Conservation (phyloP, 192 early-diverging fungal genomes). For the Dissophora globulifera region DNA sequence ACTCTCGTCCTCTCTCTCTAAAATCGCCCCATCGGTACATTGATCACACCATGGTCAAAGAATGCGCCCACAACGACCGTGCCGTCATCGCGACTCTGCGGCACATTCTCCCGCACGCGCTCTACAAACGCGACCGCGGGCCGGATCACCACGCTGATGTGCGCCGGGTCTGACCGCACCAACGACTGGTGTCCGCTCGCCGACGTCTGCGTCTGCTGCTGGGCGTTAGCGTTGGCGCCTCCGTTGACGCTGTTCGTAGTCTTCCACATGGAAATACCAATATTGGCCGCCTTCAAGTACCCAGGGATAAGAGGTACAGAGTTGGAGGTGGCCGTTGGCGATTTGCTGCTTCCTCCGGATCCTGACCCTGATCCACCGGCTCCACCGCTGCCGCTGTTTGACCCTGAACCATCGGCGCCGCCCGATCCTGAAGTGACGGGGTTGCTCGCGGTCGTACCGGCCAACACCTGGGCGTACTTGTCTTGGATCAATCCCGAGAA, state of each 20-base stretch:
- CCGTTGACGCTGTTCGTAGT: neutral
- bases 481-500: conserved; percentile 51
- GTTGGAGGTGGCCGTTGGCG: conserved; percentile 28
- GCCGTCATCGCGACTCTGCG: conserved; percentile 48
- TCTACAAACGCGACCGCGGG: conserved; percentile 51
- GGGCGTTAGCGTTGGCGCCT: conserved; percentile 1
- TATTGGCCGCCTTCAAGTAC: conserved; percentile 41
- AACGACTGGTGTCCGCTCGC: conserved; percentile 48
- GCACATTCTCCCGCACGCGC: conserved; percentile 34
- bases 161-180: conserved; percentile 37
- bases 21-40: conserved; percentile 52
- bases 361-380: neutral
- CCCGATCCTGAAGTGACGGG: conserved; percentile 5
- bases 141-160: conserved; percentile 50
- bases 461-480: conserved; percentile 42
- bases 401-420: neutral
- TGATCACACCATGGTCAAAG: conserved; percentile 51
- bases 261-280: conserved; percentile 35
- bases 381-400: neutral
- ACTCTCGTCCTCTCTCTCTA: no score
- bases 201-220: conserved; percentile 30
- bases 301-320: conserved; percentile 46
- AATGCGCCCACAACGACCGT: conserved; percentile 52
- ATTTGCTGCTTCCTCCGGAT: conserved; percentile 6
- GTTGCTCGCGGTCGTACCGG: conserved; percentile 18